Evolutionary conservation across 495 filamentous ascomycete genomes (phyloP).

Genomic region (Daldinia vernicosa): DNA sequence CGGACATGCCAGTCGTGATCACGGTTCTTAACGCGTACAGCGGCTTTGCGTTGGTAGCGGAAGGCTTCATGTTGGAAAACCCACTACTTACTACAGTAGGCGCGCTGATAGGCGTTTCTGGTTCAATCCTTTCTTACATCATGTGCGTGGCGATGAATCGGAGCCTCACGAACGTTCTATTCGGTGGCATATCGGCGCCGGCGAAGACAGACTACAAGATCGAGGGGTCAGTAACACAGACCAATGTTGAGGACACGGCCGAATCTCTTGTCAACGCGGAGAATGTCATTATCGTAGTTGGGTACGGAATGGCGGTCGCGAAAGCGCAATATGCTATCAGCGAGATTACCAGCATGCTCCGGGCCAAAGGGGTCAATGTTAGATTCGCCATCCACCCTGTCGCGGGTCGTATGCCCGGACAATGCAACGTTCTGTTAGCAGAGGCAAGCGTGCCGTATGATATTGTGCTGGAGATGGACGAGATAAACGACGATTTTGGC

Average conservation of each 20-base stretch:
- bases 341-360: constrained; percentile 75
- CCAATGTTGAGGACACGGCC: constrained; percentile 77
- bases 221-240: constrained; percentile 75
- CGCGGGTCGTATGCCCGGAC: constrained; percentile 84
- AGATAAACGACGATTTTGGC: constrained; percentile 86
- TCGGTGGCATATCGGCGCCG: constrained; percentile 75
- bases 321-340: constrained; percentile 87
- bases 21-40: constrained; percentile 87
- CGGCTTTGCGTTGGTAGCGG: constrained; percentile 82
- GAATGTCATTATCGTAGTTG: constrained; percentile 82
- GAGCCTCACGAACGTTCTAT: constrained; percentile 80
- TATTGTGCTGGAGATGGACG: constrained; percentile 88
- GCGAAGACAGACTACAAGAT: constrained; percentile 71
- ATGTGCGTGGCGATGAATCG: constrained; percentile 87
- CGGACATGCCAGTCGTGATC: constrained; percentile 87
- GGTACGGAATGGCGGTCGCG: constrained; percentile 88
- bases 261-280: constrained; percentile 74
- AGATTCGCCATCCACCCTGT: constrained; percentile 89
- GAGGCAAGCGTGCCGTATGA: constrained; percentile 86
- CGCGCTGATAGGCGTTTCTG: constrained; percentile 80
- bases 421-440: constrained; percentile 84
- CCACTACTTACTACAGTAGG: constrained; percentile 80
- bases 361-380: constrained; percentile 74
- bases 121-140: constrained; percentile 84
- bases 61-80: constrained; percentile 89